Percentiles rank a stretch among this genome's conserved stretches.
These are phyloP conservation scores for Phytopythium mirpurense DNA, from an alignment of 352 stramenopile genomes.

Conservation along the genomic window DNA sequence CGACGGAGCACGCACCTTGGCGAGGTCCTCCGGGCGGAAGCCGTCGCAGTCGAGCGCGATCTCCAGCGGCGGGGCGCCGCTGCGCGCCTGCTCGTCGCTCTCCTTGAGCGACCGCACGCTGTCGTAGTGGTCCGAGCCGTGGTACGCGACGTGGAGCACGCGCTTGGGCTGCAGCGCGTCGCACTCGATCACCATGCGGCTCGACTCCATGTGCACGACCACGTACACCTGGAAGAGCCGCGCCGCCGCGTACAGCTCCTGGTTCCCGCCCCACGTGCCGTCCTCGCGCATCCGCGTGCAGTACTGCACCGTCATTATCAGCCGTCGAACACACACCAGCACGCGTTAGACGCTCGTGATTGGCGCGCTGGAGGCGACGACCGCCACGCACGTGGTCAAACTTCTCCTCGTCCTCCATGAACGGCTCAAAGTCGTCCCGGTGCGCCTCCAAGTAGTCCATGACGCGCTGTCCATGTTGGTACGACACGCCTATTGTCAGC, in stretches of 20 bases:
- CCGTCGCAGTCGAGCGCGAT: constrained; percentile 59
- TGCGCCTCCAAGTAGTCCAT: constrained; percentile 70
- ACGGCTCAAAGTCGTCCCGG: constrained; percentile 73
- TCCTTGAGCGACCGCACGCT: constrained; percentile 59
- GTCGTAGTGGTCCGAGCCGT: constrained; percentile 81
- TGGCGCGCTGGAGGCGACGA: background rate
- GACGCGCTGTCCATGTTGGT: constrained; percentile 34
- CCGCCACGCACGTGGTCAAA: constrained; percentile 62
- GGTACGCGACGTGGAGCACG: constrained; percentile 60
- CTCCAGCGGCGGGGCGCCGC: constrained; percentile 19
- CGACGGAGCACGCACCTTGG: constrained; percentile 32
- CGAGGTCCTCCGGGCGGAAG: constrained; percentile 50
- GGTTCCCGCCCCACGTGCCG: constrained; percentile 78
- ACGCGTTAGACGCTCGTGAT: background rate
- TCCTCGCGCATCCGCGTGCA: constrained; percentile 74
- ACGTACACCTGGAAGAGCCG: constrained; percentile 71
- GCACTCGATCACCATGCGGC: constrained; percentile 68
- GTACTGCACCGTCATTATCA: no score
- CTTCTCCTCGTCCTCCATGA: constrained; percentile 86
- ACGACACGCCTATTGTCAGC: background rate
- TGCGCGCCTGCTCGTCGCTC: constrained; percentile 14
- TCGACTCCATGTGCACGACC: constrained; percentile 67
- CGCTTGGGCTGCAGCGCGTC: constrained; percentile 40
- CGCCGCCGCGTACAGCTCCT: constrained; percentile 72
- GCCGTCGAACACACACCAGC: background rate